These are phyloP conservation scores for Yarrowia porcina DNA, from an alignment of 805 yeast species.

Conservation along the genomic window DNA sequence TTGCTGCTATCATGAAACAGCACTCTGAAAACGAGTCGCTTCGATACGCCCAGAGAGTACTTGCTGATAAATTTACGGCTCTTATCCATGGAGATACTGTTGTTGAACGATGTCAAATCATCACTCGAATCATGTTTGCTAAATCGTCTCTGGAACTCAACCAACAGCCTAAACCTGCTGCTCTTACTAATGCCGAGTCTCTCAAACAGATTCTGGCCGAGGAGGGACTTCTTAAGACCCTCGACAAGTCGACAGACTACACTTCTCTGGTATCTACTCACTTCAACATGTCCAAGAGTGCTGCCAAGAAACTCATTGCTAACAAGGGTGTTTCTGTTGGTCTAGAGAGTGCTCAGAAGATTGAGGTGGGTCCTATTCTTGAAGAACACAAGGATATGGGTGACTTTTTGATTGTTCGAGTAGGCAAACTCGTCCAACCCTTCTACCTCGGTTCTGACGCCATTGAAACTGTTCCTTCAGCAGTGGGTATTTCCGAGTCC, in stretches of 20 bases:
- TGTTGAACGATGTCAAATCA: slow-evolving; percentile 54
- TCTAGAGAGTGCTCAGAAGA: slow-evolving; percentile 36
- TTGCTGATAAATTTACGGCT: slow-evolving; percentile 84
- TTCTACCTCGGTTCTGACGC: neutral
- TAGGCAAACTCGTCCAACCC: slow-evolving; percentile 55
- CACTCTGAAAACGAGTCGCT: slow-evolving; percentile 61
- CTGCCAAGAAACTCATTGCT: slow-evolving; percentile 57
- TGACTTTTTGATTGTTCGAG: slow-evolving; percentile 59
- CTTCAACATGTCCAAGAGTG: slow-evolving; percentile 44
- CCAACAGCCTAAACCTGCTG: slow-evolving; percentile 33
- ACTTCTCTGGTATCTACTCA: slow-evolving; percentile 52
- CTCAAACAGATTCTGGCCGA: slow-evolving; percentile 54
- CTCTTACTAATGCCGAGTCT: slow-evolving; percentile 41
- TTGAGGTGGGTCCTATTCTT: slow-evolving; percentile 41
- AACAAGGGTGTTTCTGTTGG: slow-evolving; percentile 78
- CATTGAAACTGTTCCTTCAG: neutral
- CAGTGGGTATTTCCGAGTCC: neutral
- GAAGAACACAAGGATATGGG: slow-evolving; percentile 55
- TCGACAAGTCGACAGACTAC: slow-evolving; percentile 41
- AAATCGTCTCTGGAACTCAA: slow-evolving; percentile 46
- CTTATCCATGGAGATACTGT: slow-evolving; percentile 82
- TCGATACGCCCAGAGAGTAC: slow-evolving; percentile 67
- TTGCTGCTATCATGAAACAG: slow-evolving; percentile 49
- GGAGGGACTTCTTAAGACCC: slow-evolving; percentile 52
- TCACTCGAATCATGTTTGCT: slow-evolving; percentile 67